These are phyloP conservation scores for Rhodosporidiobolus sp. DNA, from an alignment of 768 basidiomycete species.

Conservation along the genomic window DNA sequence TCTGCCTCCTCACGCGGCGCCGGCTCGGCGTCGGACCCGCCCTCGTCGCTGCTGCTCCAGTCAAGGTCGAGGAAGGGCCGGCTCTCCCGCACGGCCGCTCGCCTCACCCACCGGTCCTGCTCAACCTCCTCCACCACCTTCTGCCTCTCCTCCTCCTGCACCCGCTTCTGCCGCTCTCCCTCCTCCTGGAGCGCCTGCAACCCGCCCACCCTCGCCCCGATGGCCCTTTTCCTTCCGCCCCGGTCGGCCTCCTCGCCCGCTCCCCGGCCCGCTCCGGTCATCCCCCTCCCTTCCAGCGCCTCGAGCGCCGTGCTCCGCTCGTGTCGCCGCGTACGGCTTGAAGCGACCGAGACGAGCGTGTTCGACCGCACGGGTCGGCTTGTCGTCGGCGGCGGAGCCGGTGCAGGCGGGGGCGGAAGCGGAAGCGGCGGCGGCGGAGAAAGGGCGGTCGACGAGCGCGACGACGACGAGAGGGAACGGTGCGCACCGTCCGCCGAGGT, in stretches of 20 bases:
- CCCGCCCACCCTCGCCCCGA: too few relatives aligned
- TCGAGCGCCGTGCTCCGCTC: constrained; percentile 10
- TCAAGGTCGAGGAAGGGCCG: constrained; percentile 9
- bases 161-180: too few relatives aligned
- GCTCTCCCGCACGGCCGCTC: neutral
- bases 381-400: neutral
- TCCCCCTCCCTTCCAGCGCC: constrained; percentile 20
- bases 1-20: too few relatives aligned
- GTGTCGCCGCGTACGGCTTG: neutral
- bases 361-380: neutral
- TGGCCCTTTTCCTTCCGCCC: too few relatives aligned
- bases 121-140: too few relatives aligned
- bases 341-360: constrained; percentile 14
- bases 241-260: neutral
- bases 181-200: too few relatives aligned
- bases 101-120: too few relatives aligned
- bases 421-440: neutral
- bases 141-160: too few relatives aligned
- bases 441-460: neutral
- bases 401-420: neutral
- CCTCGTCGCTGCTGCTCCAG: constrained; percentile 4
- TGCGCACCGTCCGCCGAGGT: neutral
- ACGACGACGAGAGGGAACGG: neutral
- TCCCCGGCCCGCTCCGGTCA: neutral
- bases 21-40: neutral